These are phyloP conservation scores for Scheffersomyces cryptocercus DNA, from an alignment of 1,139 yeast species.

Conservation along the genomic window DNA sequence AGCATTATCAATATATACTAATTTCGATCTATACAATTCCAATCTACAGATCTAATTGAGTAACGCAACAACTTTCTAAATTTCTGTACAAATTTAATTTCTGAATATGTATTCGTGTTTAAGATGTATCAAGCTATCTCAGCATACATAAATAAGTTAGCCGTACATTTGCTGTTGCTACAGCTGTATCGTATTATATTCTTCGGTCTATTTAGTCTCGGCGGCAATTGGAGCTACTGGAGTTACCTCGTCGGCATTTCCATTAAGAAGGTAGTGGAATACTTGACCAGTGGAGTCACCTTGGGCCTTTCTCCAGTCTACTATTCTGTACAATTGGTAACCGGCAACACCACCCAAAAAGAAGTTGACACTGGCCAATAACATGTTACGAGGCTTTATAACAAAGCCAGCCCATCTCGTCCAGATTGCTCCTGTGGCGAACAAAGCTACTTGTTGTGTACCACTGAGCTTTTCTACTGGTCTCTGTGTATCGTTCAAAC, in stretches of 20 bases:
- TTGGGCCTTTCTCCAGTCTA: conserved; percentile 54
- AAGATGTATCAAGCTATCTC: no score
- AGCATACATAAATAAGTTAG: no score
- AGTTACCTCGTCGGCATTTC: conserved; percentile 28
- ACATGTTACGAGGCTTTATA: conserved; percentile 81
- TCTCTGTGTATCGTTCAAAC: conserved; percentile 79
- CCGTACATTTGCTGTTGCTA: no score
- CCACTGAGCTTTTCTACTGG: conserved; percentile 93
- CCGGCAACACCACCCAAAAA: conserved; percentile 92
- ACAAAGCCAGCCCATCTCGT: conserved; percentile 95
- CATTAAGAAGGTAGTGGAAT: conserved; percentile 57
- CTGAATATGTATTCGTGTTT: no score
- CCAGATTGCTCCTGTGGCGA: conserved; percentile 95
- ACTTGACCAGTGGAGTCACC: conserved; percentile 57
- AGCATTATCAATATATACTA: no score
- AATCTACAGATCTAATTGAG: no score
- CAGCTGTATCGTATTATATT: no score
- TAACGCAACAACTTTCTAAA: background rate
- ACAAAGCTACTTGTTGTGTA: conserved; percentile 85
- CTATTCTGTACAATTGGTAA: conserved; percentile 73
- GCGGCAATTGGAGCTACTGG: conserved; percentile 3
- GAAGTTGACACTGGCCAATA: conserved; percentile 91
- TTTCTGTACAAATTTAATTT: background rate
- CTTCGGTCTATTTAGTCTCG: background rate
- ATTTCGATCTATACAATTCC: no score